Base-by-base conservation (phyloP, 139 green algal species). In the Chlorella sp. region DNA sequence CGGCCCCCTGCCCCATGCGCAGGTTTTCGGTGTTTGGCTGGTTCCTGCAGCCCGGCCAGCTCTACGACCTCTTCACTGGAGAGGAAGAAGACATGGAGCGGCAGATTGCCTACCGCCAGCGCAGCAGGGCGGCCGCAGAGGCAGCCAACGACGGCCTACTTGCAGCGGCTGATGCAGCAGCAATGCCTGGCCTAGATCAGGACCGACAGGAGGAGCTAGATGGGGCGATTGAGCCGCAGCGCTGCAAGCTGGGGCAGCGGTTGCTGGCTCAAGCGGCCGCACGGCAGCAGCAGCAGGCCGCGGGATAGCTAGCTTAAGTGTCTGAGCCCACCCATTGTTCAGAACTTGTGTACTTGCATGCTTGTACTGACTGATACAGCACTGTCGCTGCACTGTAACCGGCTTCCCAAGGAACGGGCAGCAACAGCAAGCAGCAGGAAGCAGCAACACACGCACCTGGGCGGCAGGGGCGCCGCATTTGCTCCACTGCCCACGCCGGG, bases 11-110 rank as follows among this genome's bases (percentile, higher is more conserved):
- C 68, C 47, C 28, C 23, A 51, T 26, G 16, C 34, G 47, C 44
- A 62, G 87, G 13, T 90, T 78, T 60, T 84, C 67, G 28, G 47
- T 91, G 4, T 91, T 91, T 74, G 87, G 87, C 30, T 91, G 87
- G 87, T 90, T 76, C 51, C 72, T 91, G 38, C 68, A 85, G 70
- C 87, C 85, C 23, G 87, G 87, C 34, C 60, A 68, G 28, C 62
- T 88, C 6, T 91, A 91, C n/a, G 62, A 90, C 5, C 83, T 90
- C 17, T 75, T 65, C 72, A 74, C 39, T 20, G 82, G 82, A 26
- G 81, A 80, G 17, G n/a, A 51, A 0, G 47, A 9, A 4, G 39
- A 80, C 39, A n/a, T 30, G 16, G 55, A 12, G 15, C 51, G 62
- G 80, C 13, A 68, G 64, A 23, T 41, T 47, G 64, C 41, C 6